Percentiles rank a stretch among this genome's conserved stretches.
Conservation (phyloP, 179 eudicot genomes). For the Heliamphora pulchella region DNA sequence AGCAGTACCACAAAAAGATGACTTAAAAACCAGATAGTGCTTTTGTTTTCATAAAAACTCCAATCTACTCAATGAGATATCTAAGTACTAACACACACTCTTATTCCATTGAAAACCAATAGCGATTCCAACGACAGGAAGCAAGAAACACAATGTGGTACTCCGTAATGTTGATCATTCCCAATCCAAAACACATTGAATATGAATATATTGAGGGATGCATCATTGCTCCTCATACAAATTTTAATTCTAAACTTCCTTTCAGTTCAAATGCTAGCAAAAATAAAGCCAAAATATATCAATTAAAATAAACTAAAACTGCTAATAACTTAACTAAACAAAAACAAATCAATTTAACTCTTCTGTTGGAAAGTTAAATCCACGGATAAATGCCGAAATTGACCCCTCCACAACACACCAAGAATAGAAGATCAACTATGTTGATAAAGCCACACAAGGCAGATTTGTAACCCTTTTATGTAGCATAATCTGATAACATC, state of each 20-base stretch:
- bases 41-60: neutral
- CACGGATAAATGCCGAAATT: too few species aligned
- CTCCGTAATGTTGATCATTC: neutral
- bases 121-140: neutral
- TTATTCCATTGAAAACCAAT: neutral
- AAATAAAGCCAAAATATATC: neutral
- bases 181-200: neutral
- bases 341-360: too few species aligned
- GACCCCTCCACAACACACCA: too few species aligned
- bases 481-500: neutral
- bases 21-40: neutral
- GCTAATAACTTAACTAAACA: too few species aligned
- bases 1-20: neutral
- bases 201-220: neutral
- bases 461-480: neutral
- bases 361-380: too few species aligned
- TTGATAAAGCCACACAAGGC: neutral
- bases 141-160: neutral
- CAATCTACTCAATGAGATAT: neutral
- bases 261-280: neutral
- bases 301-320: neutral
- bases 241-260: neutral
- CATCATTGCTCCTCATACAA: neutral
- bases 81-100: neutral
- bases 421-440: neutral